Evolutionary conservation across 2,329 filamentous ascomycete species (phyloP).

Genomic region (Fonsecaea pedrosoi): DNA sequence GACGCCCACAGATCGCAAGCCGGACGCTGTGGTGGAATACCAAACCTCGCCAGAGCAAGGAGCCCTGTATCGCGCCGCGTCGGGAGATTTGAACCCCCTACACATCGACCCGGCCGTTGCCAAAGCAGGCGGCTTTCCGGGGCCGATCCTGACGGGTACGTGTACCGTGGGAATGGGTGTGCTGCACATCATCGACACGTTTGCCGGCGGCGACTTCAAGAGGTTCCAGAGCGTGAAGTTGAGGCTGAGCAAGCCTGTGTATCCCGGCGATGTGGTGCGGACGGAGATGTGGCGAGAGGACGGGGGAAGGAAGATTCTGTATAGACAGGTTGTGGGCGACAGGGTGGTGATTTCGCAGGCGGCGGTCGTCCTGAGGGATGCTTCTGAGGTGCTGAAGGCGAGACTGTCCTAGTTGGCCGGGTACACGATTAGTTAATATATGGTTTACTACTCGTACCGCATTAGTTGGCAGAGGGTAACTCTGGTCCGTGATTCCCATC

Average conservation of each 20-base stretch:
- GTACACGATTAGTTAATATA: background rate
- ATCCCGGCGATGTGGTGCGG: conserved; percentile 28
- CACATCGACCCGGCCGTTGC: conserved; percentile 29
- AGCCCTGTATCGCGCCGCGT: conserved; percentile 30
- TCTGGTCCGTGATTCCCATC: too few species aligned
- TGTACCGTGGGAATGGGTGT: conserved; percentile 33
- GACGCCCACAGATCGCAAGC: conserved; percentile 10
- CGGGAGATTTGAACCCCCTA: conserved; percentile 31
- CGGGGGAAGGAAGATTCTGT: background rate
- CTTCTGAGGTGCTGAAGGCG: background rate
- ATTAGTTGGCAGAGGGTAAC: too few species aligned
- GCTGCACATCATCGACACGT: conserved; percentile 27
- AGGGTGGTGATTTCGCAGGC: conserved; percentile 21
- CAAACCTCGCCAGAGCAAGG: conserved; percentile 24
- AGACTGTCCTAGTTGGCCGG: conserved; percentile 10
- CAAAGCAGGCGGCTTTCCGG: conserved; percentile 26
- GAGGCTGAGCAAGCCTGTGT: conserved; percentile 29
- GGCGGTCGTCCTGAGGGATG: conserved; percentile 6
- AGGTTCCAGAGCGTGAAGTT: conserved; percentile 28
- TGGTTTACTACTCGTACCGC: too few species aligned
- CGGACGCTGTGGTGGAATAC: conserved; percentile 22
- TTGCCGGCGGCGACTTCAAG: conserved; percentile 21
- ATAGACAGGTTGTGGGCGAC: conserved; percentile 13
- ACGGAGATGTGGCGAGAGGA: conserved; percentile 31
- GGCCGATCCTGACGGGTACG: conserved; percentile 28